Base-by-base conservation (phyloP, 1,284 basidiomycete genomes). In the Ustilago bromivora region DNA sequence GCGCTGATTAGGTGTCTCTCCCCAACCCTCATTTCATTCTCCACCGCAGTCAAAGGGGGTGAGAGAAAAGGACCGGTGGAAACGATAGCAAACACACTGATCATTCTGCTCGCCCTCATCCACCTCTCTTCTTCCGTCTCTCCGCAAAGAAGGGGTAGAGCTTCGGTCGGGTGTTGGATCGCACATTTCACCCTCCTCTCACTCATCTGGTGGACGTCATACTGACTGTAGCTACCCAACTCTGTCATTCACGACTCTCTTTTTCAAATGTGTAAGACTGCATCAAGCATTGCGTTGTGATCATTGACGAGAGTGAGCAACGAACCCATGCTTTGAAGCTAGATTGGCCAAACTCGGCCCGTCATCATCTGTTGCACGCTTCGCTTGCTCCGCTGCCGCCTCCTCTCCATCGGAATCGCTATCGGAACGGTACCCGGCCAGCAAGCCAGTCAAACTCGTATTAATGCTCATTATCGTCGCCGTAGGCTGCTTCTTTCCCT, bases 1-100 rank as follows among this genome's bases (percentile, higher is more conserved):
- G 69, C 69, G 3, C 7, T 71, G 7, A n/a, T 66, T 15, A 66
- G 66, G 17, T 62, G 58, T n/a, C 41, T 71, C 32, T 66, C 63
- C 11, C 38, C 32, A 4, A 23, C 46, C 2, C 17, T 60, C 46
- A 4, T 19, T 12, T 35, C 17, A 23, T 8, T 17, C n/a, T 49
- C 6, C 17, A 13, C 4, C 34, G n/a, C 15, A 28, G 36, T 12
- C n/a, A 57, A 35, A 6, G n/a, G 43, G 19, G 40, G 31, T 4
- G 10, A 5, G 31, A 17, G 11, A 31, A 41, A n/a, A 8, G 32
- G 23, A 12, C 31, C 43, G 40, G 34, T 12, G 9, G 17, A 34
- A 15, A 35, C 34, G 13, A 32, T 51, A 43, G 7, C 28, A 36
- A 9, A 19, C 19, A 40, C 41, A 3, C 34, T 57, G 2, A 63